phyloP scores from a whole-genome alignment of 805 yeast species.

The Candida germanica region DNA sequence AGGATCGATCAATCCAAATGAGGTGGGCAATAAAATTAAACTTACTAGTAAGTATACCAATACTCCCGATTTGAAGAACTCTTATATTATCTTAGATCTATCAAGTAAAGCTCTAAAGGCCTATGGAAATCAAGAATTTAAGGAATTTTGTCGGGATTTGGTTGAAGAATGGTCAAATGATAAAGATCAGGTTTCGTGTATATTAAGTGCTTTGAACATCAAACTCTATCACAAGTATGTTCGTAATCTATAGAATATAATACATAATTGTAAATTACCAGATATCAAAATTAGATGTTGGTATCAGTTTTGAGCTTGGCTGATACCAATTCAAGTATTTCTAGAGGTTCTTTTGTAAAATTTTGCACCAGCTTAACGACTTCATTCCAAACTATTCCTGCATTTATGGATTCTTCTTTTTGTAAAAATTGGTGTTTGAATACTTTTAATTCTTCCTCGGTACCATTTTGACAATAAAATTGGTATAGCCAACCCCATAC shows the following conservation, averaged over 20 bases:
- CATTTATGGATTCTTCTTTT: conserved; percentile 48
- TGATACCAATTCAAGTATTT: conserved; percentile 36
- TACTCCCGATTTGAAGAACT: conserved; percentile 27
- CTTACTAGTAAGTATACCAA: conserved; percentile 44
- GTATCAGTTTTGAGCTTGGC: conserved; percentile 9
- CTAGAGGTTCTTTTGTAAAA: conserved; percentile 36
- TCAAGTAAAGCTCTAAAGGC: conserved; percentile 54
- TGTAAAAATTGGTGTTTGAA: conserved; percentile 34
- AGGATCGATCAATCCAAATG: conserved; percentile 39
- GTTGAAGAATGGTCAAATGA: conserved; percentile 66
- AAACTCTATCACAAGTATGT: conserved; percentile 52
- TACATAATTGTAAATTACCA: too few relatives aligned
- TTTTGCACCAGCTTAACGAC: conserved; percentile 49
- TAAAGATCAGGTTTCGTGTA: conserved; percentile 70
- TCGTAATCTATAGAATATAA: conserved; percentile 5
- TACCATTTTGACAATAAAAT: conserved; percentile 39
- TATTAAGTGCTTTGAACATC: conserved; percentile 70
- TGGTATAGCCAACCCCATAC: conserved; percentile 66
- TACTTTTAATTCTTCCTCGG: conserved; percentile 30
- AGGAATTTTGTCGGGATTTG: conserved; percentile 44
- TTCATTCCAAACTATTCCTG: conserved; percentile 60
- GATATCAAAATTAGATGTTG: too few relatives aligned
- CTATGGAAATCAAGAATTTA: conserved; percentile 39
- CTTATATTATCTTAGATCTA: conserved; percentile 57
- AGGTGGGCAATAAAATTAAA: conserved; percentile 52